Evolutionary conservation across 1,284 basidiomycete genomes (phyloP), one percentile per base, ranked within the genome.

Genomic region (Stygiomarasmius scandens): DNA sequence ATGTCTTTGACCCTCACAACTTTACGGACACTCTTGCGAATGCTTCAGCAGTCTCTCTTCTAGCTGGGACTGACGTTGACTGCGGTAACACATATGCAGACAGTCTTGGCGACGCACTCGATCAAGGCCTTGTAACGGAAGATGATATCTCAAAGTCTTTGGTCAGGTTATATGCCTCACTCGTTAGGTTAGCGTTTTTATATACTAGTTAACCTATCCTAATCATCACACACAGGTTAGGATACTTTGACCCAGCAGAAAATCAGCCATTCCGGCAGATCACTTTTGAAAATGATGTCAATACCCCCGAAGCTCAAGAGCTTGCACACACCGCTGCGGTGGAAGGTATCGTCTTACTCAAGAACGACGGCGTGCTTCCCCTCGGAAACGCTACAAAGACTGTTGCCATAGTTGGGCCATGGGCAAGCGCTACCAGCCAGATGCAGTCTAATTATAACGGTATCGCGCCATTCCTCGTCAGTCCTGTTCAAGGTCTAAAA

Each of bases 381-480:
- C 69, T 85, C 55, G 69, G 74, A 20, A 62, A 63, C 1, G 68
- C 63, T 1, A 65, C 78, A 54, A 78, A 76, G 58, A 80, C 74
- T 20, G 63, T 85, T 27, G 83, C 81, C 4, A 65, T 85, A 38
- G 74, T 84, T 51, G 83, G 83, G 0, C 83, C 83, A 1, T 83
- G 76, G 76, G 81, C 77, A 2, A 82, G 82, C 63, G 82, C 81
- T 9, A 84, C 82, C 0, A 75, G 65, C 6, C 72, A 78, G 59
- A 76, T 84, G 78, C 83, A 84, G 58, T 82, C 82, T 19, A 85
- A 83, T 66, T 85, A 85, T 66, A 58, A 71, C 46, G 83, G 83
- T 12, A 63, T 71, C 22, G 79, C 82, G 8, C 82, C 83, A 0
- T 84, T 79, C 74, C 75, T 84, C 56, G 68, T 83, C 62, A 82